A percentile compares a stretch with the other conserved stretches of the same genome.
phyloP scores from a whole-genome alignment of 2,329 filamentous ascomycete species.

The Fusarium proliferatum region DNA sequence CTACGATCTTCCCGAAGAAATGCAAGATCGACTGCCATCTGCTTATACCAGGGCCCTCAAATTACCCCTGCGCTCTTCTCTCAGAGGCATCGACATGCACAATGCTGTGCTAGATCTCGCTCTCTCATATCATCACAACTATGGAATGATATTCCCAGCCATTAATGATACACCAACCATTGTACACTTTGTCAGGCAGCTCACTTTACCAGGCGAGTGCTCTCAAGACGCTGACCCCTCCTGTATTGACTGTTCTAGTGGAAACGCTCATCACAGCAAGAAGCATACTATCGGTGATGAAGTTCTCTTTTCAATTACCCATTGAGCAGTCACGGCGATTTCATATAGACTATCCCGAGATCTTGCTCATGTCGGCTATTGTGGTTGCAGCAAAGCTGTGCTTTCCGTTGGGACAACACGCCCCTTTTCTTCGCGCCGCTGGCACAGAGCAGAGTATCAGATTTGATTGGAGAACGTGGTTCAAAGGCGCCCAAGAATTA shows the following conservation, averaged over 20 bases:
- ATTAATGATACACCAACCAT: slow-evolving; percentile 77
- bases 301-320: slow-evolving; percentile 66
- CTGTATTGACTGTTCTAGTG: slow-evolving; percentile 58
- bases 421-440: slow-evolving; percentile 48
- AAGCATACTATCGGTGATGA: slow-evolving; percentile 61
- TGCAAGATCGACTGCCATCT: slow-evolving; percentile 72
- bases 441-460: slow-evolving; percentile 24
- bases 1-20: slow-evolving; percentile 69
- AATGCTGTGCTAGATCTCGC: slow-evolving; percentile 69
- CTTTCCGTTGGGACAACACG: slow-evolving; percentile 76
- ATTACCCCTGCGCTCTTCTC: slow-evolving; percentile 53
- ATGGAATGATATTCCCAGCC: slow-evolving; percentile 76
- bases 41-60: slow-evolving; percentile 71
- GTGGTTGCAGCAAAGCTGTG: slow-evolving; percentile 82
- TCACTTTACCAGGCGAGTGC: slow-evolving; percentile 77
- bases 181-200: slow-evolving; percentile 74
- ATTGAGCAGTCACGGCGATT: slow-evolving; percentile 57
- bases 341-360: slow-evolving; percentile 75
- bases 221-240: too few relatives aligned
- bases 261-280: slow-evolving; percentile 57
- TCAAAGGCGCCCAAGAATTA: slow-evolving; percentile 55
- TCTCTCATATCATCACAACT: slow-evolving; percentile 73
- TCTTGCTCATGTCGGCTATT: slow-evolving; percentile 76
- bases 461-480: slow-evolving; percentile 81
- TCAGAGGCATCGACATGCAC: slow-evolving; percentile 71